Base-by-base conservation (phyloP, 164 flowering plant species). In the Taxillus chinensis region DNA sequence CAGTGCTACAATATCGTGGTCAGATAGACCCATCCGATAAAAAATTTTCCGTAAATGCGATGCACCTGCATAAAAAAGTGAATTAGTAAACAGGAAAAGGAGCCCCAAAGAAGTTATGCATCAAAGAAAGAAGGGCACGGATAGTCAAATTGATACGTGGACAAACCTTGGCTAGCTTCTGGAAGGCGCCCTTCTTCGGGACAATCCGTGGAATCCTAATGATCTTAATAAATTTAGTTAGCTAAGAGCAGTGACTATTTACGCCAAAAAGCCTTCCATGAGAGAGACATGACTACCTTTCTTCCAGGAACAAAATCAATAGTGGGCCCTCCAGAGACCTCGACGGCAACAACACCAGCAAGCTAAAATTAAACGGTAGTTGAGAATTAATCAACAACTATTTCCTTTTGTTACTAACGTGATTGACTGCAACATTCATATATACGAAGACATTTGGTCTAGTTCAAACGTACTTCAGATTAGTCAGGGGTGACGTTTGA, bases 301-400 rank as follows among this genome's bases (percentile, higher is more conserved):
- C 78, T 73, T 11, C 78, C 81, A 3, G 81, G 81, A 64, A 62
- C 64, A 60, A 78, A 78, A 41, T 77, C 67, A 55, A 77, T 72
- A 14, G 67, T 55, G 1, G 81, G 81, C 37, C 81, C 81, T 11
- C 81, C 81, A 9, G 81, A 65, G 37, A 77, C 69, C 61, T 77
- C 81, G 3, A 77, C 78, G 5, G 81, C 81, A 65, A 77, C 76
- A 61, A 77, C 69, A 9, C 81, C 81, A 62, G 78, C 81, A 59
- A 77, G 81, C 81, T 77, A 62, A 64, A 53, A 62, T 43, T 14
- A 7, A 11, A 48, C 13, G 4, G 13, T 48, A 48, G 13, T 48
- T 48, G 51, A 48, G 4, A 43, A 48, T 48, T 3, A 48, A 11
- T 48, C 13, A 11, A 14, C 27, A 27, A 27, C 27, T 27, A 27